Evolutionary conservation across 2,329 filamentous ascomycete species (phyloP), one percentile per base, ranked within the genome.

Genomic region (Colletotrichum limetticola): DNA sequence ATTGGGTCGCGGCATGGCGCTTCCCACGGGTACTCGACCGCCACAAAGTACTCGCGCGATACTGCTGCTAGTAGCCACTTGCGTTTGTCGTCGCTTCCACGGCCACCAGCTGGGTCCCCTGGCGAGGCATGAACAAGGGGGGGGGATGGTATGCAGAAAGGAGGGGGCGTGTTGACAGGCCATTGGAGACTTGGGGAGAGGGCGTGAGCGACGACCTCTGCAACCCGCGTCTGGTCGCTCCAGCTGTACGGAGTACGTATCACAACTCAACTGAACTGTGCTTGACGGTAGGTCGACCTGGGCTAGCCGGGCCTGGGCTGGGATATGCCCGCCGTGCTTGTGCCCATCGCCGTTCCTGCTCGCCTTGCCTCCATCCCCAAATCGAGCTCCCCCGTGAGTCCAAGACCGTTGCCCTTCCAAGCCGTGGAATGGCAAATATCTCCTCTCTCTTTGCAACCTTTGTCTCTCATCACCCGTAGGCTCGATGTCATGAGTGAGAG

Each of bases 1-100:
- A 77, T 75, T 76, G 74, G 75, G 63, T 46, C 42, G 78, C 76
- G 76, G 75, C 78, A 79, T 77, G 78, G 78, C 78, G 78, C 77
- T 77, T 78, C 74, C 58, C 56, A 62, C 55, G 60, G 55, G 70
- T 72, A 72, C 70, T 64, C 42, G 70, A 56, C 70, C 55, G 66
- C 70, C 66, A 53, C 22, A n/a, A 56, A 59, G 32, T 69, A 72
- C 66, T 72, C 69, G 66, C 53, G 70, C 70, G 70, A 72, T 69
- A 72, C 70, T 55, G 59, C 60, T 56, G 55, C 66, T 65, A 68
- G 66, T 68, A 59, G 59, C 37, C 59, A 72, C 59, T 26, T 72
- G 69, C 66, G 69, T 68, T 42, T 72, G 65, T 69, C 46, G 66
- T 69, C 66, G 66, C 53, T 56, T 62, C 59, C 28, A 61, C 59